phyloP scores from a whole-genome alignment of 1,139 yeast species.

The Sugiyamaella novakii region DNA sequence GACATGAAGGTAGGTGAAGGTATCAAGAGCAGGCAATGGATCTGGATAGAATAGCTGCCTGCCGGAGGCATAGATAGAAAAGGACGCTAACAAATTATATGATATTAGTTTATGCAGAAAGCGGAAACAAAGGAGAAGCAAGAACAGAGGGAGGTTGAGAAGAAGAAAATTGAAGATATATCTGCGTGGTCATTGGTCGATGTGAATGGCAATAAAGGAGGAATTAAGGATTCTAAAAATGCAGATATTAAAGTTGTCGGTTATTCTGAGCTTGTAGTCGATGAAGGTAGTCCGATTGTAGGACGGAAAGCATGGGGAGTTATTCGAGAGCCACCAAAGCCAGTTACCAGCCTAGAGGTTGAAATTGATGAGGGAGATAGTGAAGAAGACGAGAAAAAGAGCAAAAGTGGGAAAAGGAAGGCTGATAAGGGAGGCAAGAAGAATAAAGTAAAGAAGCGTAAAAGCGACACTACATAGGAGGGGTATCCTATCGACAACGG shows the following conservation, averaged over 20 bases:
- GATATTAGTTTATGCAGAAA: constrained; percentile 54
- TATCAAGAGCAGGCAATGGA: too few species aligned
- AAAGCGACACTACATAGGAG: constrained; percentile 7
- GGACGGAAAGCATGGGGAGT: constrained; percentile 35
- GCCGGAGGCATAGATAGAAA: too few species aligned
- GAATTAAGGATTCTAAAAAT: not conserved
- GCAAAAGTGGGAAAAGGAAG: constrained; percentile 7
- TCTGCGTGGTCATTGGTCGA: constrained; percentile 60
- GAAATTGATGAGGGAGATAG: constrained; percentile 10
- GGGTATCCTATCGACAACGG: not conserved
- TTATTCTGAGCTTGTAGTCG: constrained; percentile 31
- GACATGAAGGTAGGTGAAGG: constrained; percentile 65
- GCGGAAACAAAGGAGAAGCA: constrained; percentile 46
- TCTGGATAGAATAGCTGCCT: not conserved
- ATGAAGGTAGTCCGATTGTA: constrained; percentile 11
- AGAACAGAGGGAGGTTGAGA: constrained; percentile 43
- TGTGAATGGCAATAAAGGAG: constrained; percentile 9
- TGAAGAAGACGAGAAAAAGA: constrained; percentile 7
- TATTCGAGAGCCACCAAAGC: constrained; percentile 25
- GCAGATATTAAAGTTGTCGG: constrained; percentile 26
- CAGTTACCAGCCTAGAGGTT: not conserved
- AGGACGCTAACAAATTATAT: too few species aligned
- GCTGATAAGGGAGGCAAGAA: not conserved
- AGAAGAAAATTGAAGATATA: constrained; percentile 45
- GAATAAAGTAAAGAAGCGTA: constrained; percentile 10